phyloP scores from a whole-genome alignment of 345 rosid genomes.

The Brassica carinata region DNA sequence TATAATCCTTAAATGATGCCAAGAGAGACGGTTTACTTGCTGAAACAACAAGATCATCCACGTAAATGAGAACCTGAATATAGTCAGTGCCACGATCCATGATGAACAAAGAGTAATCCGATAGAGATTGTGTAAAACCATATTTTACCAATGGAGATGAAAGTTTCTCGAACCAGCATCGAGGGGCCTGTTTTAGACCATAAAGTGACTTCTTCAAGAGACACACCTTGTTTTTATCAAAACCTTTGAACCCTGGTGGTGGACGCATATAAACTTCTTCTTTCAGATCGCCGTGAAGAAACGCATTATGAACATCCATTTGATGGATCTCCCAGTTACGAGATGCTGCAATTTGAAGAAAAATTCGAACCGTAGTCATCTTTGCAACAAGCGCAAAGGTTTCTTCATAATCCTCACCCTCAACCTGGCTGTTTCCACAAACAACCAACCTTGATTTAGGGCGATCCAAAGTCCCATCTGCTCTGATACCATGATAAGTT shows the following conservation, averaged over 20 bases:
- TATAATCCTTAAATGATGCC: neutral
- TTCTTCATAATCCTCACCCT: neutral
- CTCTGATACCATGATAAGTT: no score
- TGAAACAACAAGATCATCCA: neutral
- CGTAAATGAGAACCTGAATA: neutral
- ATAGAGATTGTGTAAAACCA: neutral
- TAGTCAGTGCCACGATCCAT: neutral
- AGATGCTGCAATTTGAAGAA: neutral
- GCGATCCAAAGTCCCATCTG: no score
- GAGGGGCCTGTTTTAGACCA: neutral
- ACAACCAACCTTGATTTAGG: neutral
- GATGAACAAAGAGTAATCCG: neutral
- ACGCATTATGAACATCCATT: neutral
- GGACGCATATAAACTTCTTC: neutral
- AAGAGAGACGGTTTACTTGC: neutral
- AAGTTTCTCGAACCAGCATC: neutral
- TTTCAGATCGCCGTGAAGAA: neutral
- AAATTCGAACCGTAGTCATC: neutral
- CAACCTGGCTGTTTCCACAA: neutral
- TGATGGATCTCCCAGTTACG: neutral
- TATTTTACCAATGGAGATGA: neutral
- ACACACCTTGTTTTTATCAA: neutral
- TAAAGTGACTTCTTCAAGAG: neutral
- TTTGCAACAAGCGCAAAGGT: neutral
- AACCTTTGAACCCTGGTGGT: neutral